Percentiles rank a stretch among this genome's conserved stretches.
phyloP scores from a whole-genome alignment of 108 stramenopile species.

The Nitzschia sp. region DNA sequence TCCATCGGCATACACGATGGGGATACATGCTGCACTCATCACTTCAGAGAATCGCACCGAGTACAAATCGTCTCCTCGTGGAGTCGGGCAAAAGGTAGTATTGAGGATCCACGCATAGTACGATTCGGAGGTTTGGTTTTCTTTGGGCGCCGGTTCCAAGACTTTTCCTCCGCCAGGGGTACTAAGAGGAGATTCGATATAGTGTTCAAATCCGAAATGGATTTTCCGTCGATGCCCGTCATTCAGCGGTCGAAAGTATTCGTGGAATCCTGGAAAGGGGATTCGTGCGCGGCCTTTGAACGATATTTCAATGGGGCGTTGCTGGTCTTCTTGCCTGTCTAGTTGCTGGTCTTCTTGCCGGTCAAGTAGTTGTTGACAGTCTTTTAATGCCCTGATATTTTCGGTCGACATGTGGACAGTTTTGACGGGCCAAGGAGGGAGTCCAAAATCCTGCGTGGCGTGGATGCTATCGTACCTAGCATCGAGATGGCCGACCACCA shows the following conservation, averaged over 20 bases:
- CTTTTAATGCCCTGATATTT: too few relatives aligned
- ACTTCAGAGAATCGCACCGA: slow-evolving; percentile 42
- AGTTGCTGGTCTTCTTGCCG: too few relatives aligned
- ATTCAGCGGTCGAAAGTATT: not conserved
- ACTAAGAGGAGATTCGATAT: not conserved
- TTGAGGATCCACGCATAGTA: not conserved
- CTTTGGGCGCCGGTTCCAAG: not conserved
- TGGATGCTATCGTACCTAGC: not conserved
- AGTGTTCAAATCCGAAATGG: not conserved
- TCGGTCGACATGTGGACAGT: not conserved
- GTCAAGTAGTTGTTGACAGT: too few relatives aligned
- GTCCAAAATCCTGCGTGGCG: not conserved
- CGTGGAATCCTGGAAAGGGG: not conserved
- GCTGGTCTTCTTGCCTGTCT: not conserved
- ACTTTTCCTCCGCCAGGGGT: not conserved
- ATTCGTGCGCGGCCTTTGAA: not conserved
- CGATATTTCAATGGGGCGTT: not conserved
- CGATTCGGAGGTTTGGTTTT: not conserved
- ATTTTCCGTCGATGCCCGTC: not conserved
- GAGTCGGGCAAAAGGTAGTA: slow-evolving; percentile 24
- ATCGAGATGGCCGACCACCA: not conserved
- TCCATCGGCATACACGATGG: too few relatives aligned
- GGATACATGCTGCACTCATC: slow-evolving; percentile 39
- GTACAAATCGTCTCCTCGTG: slow-evolving; percentile 49
- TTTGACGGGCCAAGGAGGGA: not conserved